A percentile compares a stretch with the other conserved stretches of the same genome.
Evolutionary conservation across 192 early-diverging fungal species (phyloP).

Genomic region (Martensiomyces pterosporus): DNA sequence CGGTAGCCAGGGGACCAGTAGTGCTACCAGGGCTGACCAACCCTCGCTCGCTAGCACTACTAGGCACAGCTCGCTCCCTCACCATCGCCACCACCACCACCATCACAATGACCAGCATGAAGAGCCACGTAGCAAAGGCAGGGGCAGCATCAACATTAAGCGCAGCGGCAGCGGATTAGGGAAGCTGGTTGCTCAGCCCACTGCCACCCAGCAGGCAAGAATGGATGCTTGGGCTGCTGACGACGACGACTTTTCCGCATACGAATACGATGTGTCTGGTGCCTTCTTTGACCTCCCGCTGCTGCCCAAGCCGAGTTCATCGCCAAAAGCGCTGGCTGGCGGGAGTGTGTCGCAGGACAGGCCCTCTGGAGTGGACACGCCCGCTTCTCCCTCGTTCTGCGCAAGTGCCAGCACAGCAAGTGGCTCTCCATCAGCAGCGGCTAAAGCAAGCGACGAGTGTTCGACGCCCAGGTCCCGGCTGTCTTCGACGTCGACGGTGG

Average conservation of each 20-base stretch:
- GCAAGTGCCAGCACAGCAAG: neutral
- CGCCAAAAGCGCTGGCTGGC: neutral
- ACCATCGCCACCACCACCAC: no score
- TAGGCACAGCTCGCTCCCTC: no score
- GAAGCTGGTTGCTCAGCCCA: slow-evolving; percentile 23
- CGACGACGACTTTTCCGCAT: slow-evolving; percentile 35
- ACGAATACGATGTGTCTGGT: slow-evolving; percentile 43
- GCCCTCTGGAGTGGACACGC: neutral
- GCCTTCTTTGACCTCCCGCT: slow-evolving; percentile 37
- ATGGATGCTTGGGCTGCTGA: slow-evolving; percentile 48
- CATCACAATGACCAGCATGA: no score
- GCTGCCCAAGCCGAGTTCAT: neutral
- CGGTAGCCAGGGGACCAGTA: no score
- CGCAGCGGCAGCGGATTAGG: slow-evolving; percentile 14
- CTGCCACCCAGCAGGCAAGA: slow-evolving; percentile 26
- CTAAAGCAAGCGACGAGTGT: slow-evolving; percentile 10
- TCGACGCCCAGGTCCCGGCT: slow-evolving; percentile 25
- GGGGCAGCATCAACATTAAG: neutral
- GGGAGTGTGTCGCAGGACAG: neutral
- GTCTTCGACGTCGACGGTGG: slow-evolving; percentile 43
- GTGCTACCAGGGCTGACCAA: no score
- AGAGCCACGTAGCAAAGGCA: slow-evolving; percentile 3
- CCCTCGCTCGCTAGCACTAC: no score
- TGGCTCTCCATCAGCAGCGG: no score
- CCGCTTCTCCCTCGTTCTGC: neutral